A percentile compares a stretch with the other conserved stretches of the same genome.
phyloP scores from a whole-genome alignment of 257 asterid genomes.

The Ajuga chamaepitys region DNA sequence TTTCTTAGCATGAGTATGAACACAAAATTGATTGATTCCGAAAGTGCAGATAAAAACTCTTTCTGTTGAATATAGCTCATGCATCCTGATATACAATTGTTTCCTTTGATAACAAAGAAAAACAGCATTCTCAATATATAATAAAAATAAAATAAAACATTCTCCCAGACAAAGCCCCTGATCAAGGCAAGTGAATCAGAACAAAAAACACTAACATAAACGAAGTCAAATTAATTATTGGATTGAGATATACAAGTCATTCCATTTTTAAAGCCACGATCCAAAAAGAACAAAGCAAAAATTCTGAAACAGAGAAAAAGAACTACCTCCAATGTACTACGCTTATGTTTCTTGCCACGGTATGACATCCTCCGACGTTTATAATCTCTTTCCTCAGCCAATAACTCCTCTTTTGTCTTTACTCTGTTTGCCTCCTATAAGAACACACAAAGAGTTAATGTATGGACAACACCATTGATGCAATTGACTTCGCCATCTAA shows the following conservation, averaged over 20 bases:
- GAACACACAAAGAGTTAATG: conserved; percentile 2
- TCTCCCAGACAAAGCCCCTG: neutral
- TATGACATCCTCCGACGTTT: conserved; percentile 93
- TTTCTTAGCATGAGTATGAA: neutral
- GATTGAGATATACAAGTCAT: neutral
- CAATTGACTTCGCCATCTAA: conserved; percentile 1
- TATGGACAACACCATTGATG: neutral
- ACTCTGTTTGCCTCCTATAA: conserved; percentile 47
- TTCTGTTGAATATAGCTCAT: neutral
- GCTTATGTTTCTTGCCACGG: conserved; percentile 85
- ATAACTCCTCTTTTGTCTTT: conserved; percentile 81
- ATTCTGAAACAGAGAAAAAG: neutral
- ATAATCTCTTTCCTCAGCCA: conserved; percentile 99
- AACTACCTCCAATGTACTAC: conserved; percentile 58
- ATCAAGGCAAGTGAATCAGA: neutral
- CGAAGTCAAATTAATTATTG: neutral
- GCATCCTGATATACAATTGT: neutral
- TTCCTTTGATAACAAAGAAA: neutral
- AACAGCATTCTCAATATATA: neutral
- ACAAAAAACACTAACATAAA: neutral
- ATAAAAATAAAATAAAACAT: no score
- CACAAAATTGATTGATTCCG: neutral
- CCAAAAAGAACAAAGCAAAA: neutral
- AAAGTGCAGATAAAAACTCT: neutral
- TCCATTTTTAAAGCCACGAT: neutral